Conservation (phyloP, 169 alveolate genomes). For the Condylostoma magnum region DNA sequence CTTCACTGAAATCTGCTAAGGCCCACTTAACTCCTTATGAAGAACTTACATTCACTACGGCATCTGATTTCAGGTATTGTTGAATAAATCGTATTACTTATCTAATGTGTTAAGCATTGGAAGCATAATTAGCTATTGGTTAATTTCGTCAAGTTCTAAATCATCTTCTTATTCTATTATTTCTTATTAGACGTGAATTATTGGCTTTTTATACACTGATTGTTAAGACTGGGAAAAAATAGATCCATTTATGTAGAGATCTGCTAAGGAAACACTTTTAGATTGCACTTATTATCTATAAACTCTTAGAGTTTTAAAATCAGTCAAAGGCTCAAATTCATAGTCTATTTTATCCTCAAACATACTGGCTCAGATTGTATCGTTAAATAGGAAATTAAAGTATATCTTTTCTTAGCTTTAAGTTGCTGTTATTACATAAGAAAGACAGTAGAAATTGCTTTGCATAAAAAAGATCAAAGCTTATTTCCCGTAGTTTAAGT, state of each 20-base stretch:
- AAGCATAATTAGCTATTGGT: conserved; percentile 77
- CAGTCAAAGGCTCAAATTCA: conserved; percentile 12
- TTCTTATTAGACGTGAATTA: too few species aligned
- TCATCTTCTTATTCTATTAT: not conserved
- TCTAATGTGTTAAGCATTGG: conserved; percentile 60
- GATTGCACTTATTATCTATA: not conserved
- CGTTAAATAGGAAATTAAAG: conserved; percentile 12
- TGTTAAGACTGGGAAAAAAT: conserved; percentile 20
- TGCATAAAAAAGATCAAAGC: not conserved
- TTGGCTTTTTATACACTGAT: too few species aligned
- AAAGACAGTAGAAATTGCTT: not conserved
- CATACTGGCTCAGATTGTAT: not conserved
- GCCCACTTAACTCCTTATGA: conserved; percentile 56
- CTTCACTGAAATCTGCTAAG: conserved; percentile 43
- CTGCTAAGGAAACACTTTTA: not conserved
- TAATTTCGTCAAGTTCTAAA: conserved; percentile 55
- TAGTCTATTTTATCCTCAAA: conserved; percentile 4
- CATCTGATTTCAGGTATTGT: conserved; percentile 47
- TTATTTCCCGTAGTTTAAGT: not conserved
- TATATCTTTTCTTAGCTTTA: conserved; percentile 32
- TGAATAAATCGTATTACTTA: conserved; percentile 51
- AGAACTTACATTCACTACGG: conserved; percentile 77
- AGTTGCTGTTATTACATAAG: conserved; percentile 1
- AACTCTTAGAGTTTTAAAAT: not conserved
- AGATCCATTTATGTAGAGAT: not conserved